Evolutionary conservation across 306 rosid genomes (phyloP).

Genomic region (Vigna angularis): DNA sequence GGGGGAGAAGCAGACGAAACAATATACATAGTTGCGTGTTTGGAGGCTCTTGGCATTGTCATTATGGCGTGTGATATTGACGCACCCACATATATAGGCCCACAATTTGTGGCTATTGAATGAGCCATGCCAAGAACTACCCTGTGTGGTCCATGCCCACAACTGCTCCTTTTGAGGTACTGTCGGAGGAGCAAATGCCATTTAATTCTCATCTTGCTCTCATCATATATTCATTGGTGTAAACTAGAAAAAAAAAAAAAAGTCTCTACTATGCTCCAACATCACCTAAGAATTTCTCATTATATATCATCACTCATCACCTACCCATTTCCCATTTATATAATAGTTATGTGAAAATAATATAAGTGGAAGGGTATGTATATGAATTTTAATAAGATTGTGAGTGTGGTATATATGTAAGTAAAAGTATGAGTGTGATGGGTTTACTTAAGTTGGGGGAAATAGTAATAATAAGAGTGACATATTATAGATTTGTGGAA

Average conservation of each 20-base stretch:
- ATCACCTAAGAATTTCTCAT: not conserved
- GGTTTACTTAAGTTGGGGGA: conserved; percentile 7
- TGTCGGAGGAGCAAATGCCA: conserved; percentile 46
- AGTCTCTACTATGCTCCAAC: not conserved
- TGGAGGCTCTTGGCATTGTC: conserved; percentile 25
- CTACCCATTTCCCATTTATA: not conserved
- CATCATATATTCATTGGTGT: not conserved
- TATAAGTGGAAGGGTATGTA: no score
- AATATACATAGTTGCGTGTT: conserved; percentile 32
- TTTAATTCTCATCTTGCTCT: conserved; percentile 1
- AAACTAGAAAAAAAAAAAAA: no score
- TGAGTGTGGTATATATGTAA: not conserved
- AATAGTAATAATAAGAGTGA: not conserved
- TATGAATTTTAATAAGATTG: not conserved
- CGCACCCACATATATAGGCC: conserved; percentile 42
- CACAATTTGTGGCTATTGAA: conserved; percentile 47
- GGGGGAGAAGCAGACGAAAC: conserved; percentile 20
- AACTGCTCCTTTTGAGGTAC: conserved; percentile 32
- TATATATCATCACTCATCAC: not conserved
- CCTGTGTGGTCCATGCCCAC: conserved; percentile 39
- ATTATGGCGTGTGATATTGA: conserved; percentile 39
- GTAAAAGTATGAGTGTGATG: conserved; percentile 4
- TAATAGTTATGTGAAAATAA: not conserved
- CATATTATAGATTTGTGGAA: not conserved
- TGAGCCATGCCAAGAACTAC: conserved; percentile 42